Evolutionary conservation across 73 alveolate genomes (phyloP), one percentile per base, ranked within the genome.

Genomic region (Paramecium octaurelia): DNA sequence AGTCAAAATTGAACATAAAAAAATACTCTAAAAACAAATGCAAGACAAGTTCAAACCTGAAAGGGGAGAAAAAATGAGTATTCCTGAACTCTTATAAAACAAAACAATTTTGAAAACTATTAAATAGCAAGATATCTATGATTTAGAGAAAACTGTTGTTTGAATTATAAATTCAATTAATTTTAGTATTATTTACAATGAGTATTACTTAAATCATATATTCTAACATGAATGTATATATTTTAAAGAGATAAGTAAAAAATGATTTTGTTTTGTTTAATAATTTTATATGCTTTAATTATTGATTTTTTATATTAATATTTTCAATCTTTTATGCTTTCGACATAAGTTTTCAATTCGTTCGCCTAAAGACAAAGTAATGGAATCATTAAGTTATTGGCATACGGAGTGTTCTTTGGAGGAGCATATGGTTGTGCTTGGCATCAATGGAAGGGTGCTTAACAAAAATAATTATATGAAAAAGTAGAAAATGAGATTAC

Each of bases 341-440:
- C 46, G 20, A 80, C 91, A 40, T 46, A 80, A 46, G 91, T 80
- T 23, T 44, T 80, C 24, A 80, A 46, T 44, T 42, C 91, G 6
- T 48, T 44, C 18, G 91, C 75, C 48, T 42, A 44, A 44, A 80
- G 91, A 80, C 12, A 40, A 80, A 46, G 75, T 23, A 48, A 23
- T 27, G 91, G 91, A 1, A 48, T 48, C 21, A 44, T 80, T 12
- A 80, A 48, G 57, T 80, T 80, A 14, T 80, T 80, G 29, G 91
- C 91, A 11, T 80, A 31, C 7, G 91, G 76, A 21, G 57, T 42
- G 3, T 80, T 80, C 91, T 42, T 48, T 31, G 91, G 91, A 43
- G 75, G 91, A 23, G 70, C 91, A 20, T 80, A 80, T 29, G 91
- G 91, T 20, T 42, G 70, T 48, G 70, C 43, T 12, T 80, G 91